phyloP scores from a whole-genome alignment of 805 yeast species.

The Metschnikowia proteae region DNA sequence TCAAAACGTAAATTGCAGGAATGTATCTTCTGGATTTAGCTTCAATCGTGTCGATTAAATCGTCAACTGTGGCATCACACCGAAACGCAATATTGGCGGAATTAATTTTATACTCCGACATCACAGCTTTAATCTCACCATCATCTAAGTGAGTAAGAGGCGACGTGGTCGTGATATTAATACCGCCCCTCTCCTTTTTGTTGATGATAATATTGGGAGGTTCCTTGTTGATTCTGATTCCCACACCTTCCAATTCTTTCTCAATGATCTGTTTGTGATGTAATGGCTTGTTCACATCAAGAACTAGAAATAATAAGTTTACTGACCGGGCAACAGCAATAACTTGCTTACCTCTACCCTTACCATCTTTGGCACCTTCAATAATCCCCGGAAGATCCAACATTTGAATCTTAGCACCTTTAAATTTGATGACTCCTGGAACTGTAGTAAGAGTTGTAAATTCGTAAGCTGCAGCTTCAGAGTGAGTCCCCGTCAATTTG shows the following conservation, averaged over 20 bases:
- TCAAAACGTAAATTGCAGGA: constrained; percentile 91
- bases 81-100: constrained; percentile 95
- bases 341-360: constrained; percentile 93
- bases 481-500: constrained; percentile 90
- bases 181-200: constrained; percentile 94
- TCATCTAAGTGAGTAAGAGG: constrained; percentile 87
- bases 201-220: constrained; percentile 92
- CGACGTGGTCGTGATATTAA: constrained; percentile 88
- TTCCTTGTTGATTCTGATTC: constrained; percentile 84
- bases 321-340: constrained; percentile 99
- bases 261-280: constrained; percentile 93
- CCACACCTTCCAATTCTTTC: constrained; percentile 94
- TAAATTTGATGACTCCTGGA: constrained; percentile 92
- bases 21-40: constrained; percentile 87
- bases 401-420: constrained; percentile 98
- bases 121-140: constrained; percentile 93
- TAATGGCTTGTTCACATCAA: constrained; percentile 94
- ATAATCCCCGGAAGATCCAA: constrained; percentile 86
- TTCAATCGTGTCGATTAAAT: constrained; percentile 89
- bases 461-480: constrained; percentile 97
- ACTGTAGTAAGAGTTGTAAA: constrained; percentile 97
- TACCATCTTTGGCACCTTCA: constrained; percentile 89
- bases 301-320: constrained; percentile 84
- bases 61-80: constrained; percentile 98
- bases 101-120: constrained; percentile 91